phyloP scores from a whole-genome alignment of 1,284 basidiomycete genomes.

The Marasmius oreades region DNA sequence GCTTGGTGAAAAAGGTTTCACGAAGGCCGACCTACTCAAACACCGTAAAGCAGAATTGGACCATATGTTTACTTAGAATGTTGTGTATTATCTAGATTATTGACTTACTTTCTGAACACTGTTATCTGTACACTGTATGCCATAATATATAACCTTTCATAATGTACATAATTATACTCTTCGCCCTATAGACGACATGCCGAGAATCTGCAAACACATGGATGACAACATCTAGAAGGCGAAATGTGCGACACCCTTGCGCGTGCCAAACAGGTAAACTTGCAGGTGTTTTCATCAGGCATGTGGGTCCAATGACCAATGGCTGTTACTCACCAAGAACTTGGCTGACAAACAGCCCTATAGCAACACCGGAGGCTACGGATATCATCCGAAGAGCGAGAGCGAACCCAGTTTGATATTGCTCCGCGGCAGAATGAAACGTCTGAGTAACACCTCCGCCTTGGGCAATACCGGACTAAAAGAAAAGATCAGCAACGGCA shows the following conservation, averaged over 20 bases:
- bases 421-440: conserved; percentile 58
- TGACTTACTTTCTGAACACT: neutral
- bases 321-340: conserved; percentile 43
- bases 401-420: conserved; percentile 67
- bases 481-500: conserved; percentile 1
- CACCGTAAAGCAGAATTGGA: conserved; percentile 81
- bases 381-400: conserved; percentile 77
- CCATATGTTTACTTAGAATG: conserved; percentile 49
- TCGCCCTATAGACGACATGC: no score
- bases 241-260: conserved; percentile 72
- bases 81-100: conserved; percentile 15
- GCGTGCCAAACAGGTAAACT: conserved; percentile 74
- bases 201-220: neutral
- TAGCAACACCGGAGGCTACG: conserved; percentile 83
- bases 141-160: neutral
- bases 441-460: conserved; percentile 78
- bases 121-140: neutral
- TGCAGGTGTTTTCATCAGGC: neutral
- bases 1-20: conserved; percentile 68
- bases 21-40: conserved; percentile 79
- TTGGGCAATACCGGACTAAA: conserved; percentile 79
- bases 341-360: conserved; percentile 79
- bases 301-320: neutral
- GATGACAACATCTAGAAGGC: conserved; percentile 50
- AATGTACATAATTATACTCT: neutral